Evolutionary conservation across 345 rosid species (phyloP), one percentile per base, ranked within the genome.

Genomic region (Sonneratia alba): DNA sequence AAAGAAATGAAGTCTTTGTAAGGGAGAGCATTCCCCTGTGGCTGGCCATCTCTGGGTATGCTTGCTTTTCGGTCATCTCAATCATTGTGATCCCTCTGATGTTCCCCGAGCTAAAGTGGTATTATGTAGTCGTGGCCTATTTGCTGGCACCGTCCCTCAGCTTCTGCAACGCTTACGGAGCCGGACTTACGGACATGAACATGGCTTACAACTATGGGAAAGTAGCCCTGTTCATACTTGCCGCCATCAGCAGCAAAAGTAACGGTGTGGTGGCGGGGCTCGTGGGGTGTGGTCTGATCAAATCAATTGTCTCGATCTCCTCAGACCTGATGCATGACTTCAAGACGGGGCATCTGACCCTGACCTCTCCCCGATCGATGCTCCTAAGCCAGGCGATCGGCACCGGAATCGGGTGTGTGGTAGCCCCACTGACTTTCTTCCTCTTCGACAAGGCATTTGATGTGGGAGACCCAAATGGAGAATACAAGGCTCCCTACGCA

Each of bases 311-410:
- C 56, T 89, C 96, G 19, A 82, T 90, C 34, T 95, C 98, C 1
- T 90, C 98, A 13, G 92, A 92, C 77, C 78, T 95, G 79, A 95
- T 95, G 99, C 99, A 92, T 12, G 97, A 95, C 81, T 87, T 95
- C 78, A 95, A 90, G 79, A 90, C 99, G 0, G 94, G 90, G n/a
- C 97, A 95, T 81, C 84, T 95, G 40, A 95, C 97, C 8, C 79
- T 85, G 53, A 92, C 99, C 47, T 95, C 97, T 0, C 99, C 99
- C 0, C 83, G 96, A 13, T 85, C 97, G 0, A 95, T 95, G 98
- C 88, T 95, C 61, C 70, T 89, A 21, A 88, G 97, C 73, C 98
- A 92, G 76, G 90, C 90, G 22, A 86, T 92, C 2, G 98, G 99
- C 70, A 86, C 89, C 1, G 94, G 89, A 40, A 86, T 92, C 49